Evolutionary conservation across 2,329 filamentous ascomycete species (phyloP).

Genomic region (Talaromyces pinophilus): DNA sequence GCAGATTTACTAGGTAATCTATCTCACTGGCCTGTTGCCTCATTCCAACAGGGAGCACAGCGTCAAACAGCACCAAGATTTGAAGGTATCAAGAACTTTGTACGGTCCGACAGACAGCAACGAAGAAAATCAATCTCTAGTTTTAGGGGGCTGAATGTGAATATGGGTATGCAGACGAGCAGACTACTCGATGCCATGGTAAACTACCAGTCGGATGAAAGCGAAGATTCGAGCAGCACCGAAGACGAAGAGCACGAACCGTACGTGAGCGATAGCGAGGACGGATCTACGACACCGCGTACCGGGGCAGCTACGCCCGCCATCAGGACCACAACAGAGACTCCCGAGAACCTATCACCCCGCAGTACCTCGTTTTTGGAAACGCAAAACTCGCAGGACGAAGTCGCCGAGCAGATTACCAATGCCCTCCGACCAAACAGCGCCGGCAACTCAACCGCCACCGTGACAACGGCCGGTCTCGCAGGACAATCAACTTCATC

Average conservation of each 20-base stretch:
- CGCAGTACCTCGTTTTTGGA: neutral
- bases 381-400: neutral
- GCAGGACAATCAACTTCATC: conserved; percentile 19
- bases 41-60: conserved; percentile 54
- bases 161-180: conserved; percentile 74
- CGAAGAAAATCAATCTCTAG: conserved; percentile 52
- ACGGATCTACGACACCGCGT: conserved; percentile 19
- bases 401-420: neutral
- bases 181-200: conserved; percentile 66
- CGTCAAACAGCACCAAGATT: conserved; percentile 47
- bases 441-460: neutral
- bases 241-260: conserved; percentile 44
- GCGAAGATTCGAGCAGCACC: conserved; percentile 46
- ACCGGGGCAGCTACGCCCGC: conserved; percentile 12
- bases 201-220: conserved; percentile 50
- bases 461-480: neutral
- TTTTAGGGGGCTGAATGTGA: conserved; percentile 60
- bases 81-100: conserved; percentile 62
- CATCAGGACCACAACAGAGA: neutral
- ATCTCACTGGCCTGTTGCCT: conserved; percentile 55
- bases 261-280: conserved; percentile 41
- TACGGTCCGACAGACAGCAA: conserved; percentile 57
- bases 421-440: neutral
- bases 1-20: conserved; percentile 41
- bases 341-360: conserved; percentile 4